A percentile compares a stretch with the other conserved stretches of the same genome.
Conservation (phyloP, 106 monocot genomes). For the Platanthera guangdongensis region DNA sequence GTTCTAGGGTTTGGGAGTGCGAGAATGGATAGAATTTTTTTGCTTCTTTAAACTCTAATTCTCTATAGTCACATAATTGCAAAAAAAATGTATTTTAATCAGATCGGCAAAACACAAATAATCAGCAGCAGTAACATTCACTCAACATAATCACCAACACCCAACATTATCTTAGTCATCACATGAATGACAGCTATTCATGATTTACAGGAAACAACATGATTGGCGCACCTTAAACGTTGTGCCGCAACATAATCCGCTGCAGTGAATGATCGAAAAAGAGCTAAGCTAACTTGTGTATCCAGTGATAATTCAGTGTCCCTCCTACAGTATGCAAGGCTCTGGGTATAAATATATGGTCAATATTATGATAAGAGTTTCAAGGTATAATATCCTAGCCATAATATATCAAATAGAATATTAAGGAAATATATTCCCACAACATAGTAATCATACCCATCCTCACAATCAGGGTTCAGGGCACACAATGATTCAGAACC, state of each 20-base stretch:
- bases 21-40: too few species aligned
- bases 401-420: neutral
- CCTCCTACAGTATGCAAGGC: conserved; percentile 30
- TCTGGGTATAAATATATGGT: neutral
- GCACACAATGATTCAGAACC: conserved; percentile 64
- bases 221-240: conserved; percentile 54
- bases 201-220: neutral
- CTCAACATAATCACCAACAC: neutral
- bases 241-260: conserved; percentile 90
- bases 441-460: conserved; percentile 36
- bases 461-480: conserved; percentile 62
- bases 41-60: too few species aligned
- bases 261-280: conserved; percentile 70
- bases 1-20: too few species aligned
- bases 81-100: too few species aligned
- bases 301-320: conserved; percentile 61
- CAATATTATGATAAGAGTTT: conserved; percentile 2
- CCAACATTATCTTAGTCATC: neutral
- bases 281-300: conserved; percentile 58
- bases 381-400: neutral
- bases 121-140: neutral
- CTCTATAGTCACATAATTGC: too few species aligned
- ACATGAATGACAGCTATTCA: neutral
- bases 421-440: conserved; percentile 9
- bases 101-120: neutral